Base-by-base conservation (phyloP, 495 filamentous ascomycete species). In the Penicillium salamii region DNA sequence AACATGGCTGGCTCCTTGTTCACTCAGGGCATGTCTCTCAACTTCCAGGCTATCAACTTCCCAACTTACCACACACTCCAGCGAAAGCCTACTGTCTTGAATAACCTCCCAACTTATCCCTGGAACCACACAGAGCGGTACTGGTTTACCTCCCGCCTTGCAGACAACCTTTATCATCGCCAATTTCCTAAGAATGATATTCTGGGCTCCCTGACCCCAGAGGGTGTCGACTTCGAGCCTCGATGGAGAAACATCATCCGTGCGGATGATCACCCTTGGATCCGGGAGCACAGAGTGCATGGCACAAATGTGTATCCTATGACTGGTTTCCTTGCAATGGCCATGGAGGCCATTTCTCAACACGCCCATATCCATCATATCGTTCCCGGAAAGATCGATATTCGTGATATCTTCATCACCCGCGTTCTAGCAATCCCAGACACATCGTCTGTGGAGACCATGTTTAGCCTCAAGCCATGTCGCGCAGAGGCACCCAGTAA, bases 251-350 rank as follows among this genome's bases (percentile, higher is more conserved):
- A 69, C 19, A 46, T 59, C 18, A 52, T 70, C 35, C 58, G 59
- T 1, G 53, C 52, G 2, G 59, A 61, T 32, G 66, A 69, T n/a
- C 56, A 66, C 14, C 66, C 67, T 0, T 70, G 67, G 67, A 57
- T 70, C 4, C 36, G 28, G 57, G 72, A 65, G 58, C 81, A 81
- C 52, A 70, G 67, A 62, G 70, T 79, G 12, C 65, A 75, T 15
- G 62, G 50, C 12, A 58, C 57, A 39, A 55, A 61, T 21, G 66
- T 83, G 3, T 77, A 76, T 46, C 80, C 80, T 0, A 70, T 68
- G 46, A 75, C 79, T 31, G 78, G 73, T 2, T 79, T 72, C 48
- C 52, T 81, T 0, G 60, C 75, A 3, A 79, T 82, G 70, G 74
- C 67, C 0, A 67, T 74, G 17, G 78, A 82, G 45, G 79, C 77